A percentile compares a stretch with the other conserved stretches of the same genome.
Conservation (phyloP, 2,329 filamentous ascomycete species). For the Aureobasidium subglaciale region DNA sequence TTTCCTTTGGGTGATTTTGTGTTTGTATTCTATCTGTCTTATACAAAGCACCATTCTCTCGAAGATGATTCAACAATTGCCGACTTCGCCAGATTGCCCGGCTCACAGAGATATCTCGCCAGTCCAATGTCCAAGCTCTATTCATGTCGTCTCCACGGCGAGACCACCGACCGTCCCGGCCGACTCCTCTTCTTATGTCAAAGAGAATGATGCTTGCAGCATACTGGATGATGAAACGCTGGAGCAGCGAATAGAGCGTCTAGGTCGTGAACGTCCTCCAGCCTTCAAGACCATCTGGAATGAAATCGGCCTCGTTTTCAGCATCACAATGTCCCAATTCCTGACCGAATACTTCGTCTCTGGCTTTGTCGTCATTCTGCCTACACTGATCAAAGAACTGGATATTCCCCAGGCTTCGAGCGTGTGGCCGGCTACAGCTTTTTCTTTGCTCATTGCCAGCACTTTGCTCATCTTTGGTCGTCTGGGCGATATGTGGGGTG, state of each 20-base stretch:
- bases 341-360: slow-evolving; percentile 64
- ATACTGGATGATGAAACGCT: background rate
- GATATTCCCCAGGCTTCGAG: slow-evolving; percentile 58
- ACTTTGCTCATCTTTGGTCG: slow-evolving; percentile 43
- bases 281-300: slow-evolving; percentile 46
- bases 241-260: background rate
- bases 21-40: no score
- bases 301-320: slow-evolving; percentile 57
- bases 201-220: background rate
- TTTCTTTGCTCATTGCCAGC: slow-evolving; percentile 42
- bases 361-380: slow-evolving; percentile 64
- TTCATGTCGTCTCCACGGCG: no score
- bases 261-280: slow-evolving; percentile 40
- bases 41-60: no score
- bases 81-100: no score
- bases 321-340: slow-evolving; percentile 30
- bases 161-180: background rate
- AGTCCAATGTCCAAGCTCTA: no score
- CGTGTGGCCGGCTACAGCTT: slow-evolving; percentile 47
- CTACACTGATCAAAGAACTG: slow-evolving; percentile 55
- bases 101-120: no score
- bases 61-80: no score
- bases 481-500: slow-evolving; percentile 53
- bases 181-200: background rate
- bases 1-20: no score